These are phyloP conservation scores for Glomus cerebriforme DNA, from an alignment of 192 early-diverging fungal genomes.

Conservation along the genomic window DNA sequence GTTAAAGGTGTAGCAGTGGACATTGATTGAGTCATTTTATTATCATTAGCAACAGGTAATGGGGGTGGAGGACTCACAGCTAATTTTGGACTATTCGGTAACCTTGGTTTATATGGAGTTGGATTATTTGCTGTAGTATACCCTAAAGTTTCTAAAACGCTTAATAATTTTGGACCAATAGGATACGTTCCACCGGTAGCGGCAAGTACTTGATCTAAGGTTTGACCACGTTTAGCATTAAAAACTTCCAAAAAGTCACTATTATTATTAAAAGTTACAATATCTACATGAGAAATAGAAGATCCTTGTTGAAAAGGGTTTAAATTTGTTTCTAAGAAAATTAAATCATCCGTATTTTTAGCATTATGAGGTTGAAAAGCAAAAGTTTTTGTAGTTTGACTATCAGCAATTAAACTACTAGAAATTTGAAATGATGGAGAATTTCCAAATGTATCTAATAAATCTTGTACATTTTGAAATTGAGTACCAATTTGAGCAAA, in stretches of 20 bases:
- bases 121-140: background rate
- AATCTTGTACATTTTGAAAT: background rate
- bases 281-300: conserved; percentile 40
- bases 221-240: conserved; percentile 34
- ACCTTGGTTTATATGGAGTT: background rate
- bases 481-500: conserved; percentile 10
- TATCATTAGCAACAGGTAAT: background rate
- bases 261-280: conserved; percentile 21
- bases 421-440: conserved; percentile 7
- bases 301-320: conserved; percentile 39
- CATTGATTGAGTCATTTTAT: background rate
- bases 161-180: conserved; percentile 38
- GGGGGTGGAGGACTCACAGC: background rate
- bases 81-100: background rate
- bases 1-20: background rate
- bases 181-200: background rate
- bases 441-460: background rate
- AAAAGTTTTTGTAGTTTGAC: background rate
- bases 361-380: background rate
- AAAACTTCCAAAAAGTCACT: conserved; percentile 45
- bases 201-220: conserved; percentile 13
- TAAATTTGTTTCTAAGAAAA: conserved; percentile 38
- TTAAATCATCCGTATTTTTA: background rate
- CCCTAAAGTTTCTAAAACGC: conserved; percentile 32
- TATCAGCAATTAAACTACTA: background rate